A percentile compares a stretch with the other conserved stretches of the same genome.
Conservation (phyloP, 768 basidiomycete genomes). For the Mrakia frigida region DNA sequence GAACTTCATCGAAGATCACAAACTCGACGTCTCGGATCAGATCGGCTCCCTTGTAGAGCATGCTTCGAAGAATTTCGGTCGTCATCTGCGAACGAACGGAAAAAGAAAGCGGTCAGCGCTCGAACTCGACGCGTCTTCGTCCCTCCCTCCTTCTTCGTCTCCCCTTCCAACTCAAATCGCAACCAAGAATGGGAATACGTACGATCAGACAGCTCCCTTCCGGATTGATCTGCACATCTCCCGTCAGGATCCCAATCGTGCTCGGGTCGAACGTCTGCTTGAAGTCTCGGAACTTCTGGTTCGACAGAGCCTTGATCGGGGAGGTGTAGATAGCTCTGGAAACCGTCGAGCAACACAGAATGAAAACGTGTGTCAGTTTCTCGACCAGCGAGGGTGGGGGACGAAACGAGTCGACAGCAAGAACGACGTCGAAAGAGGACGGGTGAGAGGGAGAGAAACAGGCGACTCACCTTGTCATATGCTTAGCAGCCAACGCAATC, state of each 20-base stretch:
- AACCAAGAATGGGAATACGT: constrained; percentile 52
- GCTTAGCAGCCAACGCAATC: constrained; percentile 90
- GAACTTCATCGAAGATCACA: constrained; percentile 98
- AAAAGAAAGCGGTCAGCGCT: constrained; percentile 8
- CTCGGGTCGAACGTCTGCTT: constrained; percentile 88
- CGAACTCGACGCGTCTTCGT: background rate
- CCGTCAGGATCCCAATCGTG: constrained; percentile 92
- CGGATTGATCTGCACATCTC: constrained; percentile 98
- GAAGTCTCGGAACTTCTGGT: constrained; percentile 98
- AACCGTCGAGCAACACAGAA: background rate
- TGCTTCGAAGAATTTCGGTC: constrained; percentile 86
- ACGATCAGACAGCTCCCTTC: constrained; percentile 96
- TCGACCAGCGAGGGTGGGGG: background rate
- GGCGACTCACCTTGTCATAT: constrained; percentile 83
- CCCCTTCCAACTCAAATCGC: background rate
- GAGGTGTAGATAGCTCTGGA: constrained; percentile 94
- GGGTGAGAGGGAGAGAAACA: background rate
- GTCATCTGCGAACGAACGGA: constrained; percentile 40
- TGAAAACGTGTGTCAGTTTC: background rate
- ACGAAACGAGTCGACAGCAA: too few relatives aligned
- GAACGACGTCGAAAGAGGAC: too few relatives aligned
- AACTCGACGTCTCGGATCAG: constrained; percentile 98
- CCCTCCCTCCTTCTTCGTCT: background rate
- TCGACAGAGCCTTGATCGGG: constrained; percentile 96
- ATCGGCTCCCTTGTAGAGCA: constrained; percentile 98